Evolutionary conservation across 2,329 filamentous ascomycete species (phyloP).

Genomic region (Fusarium pseudoanthophilum): DNA sequence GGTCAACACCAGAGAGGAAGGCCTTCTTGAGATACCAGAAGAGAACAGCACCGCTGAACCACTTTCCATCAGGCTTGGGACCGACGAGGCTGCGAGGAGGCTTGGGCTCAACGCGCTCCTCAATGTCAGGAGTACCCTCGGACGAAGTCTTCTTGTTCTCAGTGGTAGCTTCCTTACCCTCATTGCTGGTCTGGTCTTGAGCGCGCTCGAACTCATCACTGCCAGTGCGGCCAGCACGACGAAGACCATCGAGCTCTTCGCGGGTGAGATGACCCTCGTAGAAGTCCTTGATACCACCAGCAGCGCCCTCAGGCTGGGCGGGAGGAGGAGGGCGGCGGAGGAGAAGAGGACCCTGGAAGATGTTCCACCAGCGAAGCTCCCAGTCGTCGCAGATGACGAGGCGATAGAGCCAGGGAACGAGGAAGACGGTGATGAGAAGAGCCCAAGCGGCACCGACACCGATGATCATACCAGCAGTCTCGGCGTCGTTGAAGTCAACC

Average conservation of each 20-base stretch:
- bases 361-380: constrained; percentile 66
- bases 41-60: constrained; percentile 21
- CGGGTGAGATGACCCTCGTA: constrained; percentile 66
- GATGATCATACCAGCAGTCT: constrained; percentile 64
- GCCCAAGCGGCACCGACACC: constrained; percentile 63
- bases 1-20: constrained; percentile 43
- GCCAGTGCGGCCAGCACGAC: constrained; percentile 46
- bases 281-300: constrained; percentile 63
- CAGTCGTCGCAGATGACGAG: constrained; percentile 70
- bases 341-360: constrained; percentile 64
- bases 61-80: constrained; percentile 29
- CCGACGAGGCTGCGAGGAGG: constrained; percentile 34
- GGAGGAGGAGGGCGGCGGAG: constrained; percentile 56
- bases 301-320: constrained; percentile 74
- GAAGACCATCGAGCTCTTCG: constrained; percentile 59
- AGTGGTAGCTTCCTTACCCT: constrained; percentile 38
- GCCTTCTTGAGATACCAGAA: constrained; percentile 43
- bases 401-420: constrained; percentile 69
- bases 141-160: constrained; percentile 39
- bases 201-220: constrained; percentile 41
- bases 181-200: constrained; percentile 27
- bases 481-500: constrained; percentile 51
- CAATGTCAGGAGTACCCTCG: not conserved
- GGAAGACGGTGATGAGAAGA: constrained; percentile 61
- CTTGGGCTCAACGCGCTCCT: constrained; percentile 26